A percentile compares a stretch with the other conserved stretches of the same genome.
Evolutionary conservation across 108 stramenopile genomes (phyloP).

Genomic region (Mediolabrus comicus): DNA sequence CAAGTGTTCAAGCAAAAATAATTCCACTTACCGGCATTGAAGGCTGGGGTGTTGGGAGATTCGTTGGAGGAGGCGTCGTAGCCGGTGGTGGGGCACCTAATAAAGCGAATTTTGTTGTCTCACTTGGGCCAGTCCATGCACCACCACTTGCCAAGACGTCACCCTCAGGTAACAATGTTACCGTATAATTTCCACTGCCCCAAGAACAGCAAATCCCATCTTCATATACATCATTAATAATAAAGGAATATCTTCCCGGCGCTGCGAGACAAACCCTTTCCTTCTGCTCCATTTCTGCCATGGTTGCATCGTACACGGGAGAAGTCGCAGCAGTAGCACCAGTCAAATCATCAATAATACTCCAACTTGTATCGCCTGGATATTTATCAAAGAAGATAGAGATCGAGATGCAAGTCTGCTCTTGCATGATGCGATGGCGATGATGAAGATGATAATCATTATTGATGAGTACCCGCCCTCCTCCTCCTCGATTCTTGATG

Average conservation of each 20-base stretch:
- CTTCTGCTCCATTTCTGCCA: not conserved
- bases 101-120: not conserved
- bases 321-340: not conserved
- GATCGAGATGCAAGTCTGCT: not conserved
- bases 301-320: not conserved
- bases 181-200: constrained; percentile 13
- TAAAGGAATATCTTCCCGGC: constrained; percentile 25
- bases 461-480: no score
- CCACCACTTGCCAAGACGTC: not conserved
- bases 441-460: no score
- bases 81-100: no score
- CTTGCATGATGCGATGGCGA: not conserved
- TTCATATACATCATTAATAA: constrained; percentile 28
- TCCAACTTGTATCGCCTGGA: not conserved
- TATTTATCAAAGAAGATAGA: not conserved
- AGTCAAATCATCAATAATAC: not conserved
- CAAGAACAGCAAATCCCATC: constrained; percentile 37
- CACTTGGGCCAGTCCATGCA: not conserved
- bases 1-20: no score
- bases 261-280: not conserved
- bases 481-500: no score
- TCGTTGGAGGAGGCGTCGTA: no score
- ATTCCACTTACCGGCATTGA: no score
- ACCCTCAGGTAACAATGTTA: not conserved
- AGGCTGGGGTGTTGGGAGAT: no score